Evolutionary conservation across 805 yeast genomes (phyloP).

Genomic region (Pichia ethanolica): DNA sequence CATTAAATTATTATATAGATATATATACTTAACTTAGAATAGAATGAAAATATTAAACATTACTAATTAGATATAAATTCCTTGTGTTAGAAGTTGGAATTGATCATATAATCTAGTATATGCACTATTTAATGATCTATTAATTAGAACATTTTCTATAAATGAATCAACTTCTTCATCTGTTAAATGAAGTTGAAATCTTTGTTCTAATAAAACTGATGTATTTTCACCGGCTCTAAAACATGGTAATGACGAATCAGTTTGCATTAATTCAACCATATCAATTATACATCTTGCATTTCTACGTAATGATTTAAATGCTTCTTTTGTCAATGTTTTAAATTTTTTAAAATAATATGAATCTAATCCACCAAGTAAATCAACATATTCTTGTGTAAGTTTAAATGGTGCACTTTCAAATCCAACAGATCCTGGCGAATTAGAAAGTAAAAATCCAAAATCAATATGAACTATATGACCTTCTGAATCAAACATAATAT

Average conservation of each 20-base stretch:
- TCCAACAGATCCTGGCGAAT: slow-evolving; percentile 95
- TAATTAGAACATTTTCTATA: slow-evolving; percentile 71
- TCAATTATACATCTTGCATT: slow-evolving; percentile 68
- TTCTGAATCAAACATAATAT: slow-evolving; percentile 91
- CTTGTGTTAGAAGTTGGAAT: slow-evolving; percentile 90
- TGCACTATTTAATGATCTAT: slow-evolving; percentile 76
- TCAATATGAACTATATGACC: slow-evolving; percentile 95
- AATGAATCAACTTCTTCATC: slow-evolving; percentile 69
- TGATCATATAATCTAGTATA: slow-evolving; percentile 93
- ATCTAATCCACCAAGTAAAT: slow-evolving; percentile 72
- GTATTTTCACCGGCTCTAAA: slow-evolving; percentile 85
- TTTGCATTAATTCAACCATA: slow-evolving; percentile 90
- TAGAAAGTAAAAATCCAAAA: slow-evolving; percentile 87
- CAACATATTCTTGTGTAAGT: slow-evolving; percentile 82
- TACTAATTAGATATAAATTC: slow-evolving; percentile 51
- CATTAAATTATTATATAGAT: too few relatives aligned
- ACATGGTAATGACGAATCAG: slow-evolving; percentile 85
- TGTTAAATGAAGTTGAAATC: slow-evolving; percentile 69
- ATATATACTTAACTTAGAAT: too few relatives aligned
- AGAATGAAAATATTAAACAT: neutral
- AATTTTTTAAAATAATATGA: slow-evolving; percentile 56
- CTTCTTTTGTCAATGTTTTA: slow-evolving; percentile 54
- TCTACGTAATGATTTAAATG: slow-evolving; percentile 67
- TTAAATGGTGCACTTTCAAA: slow-evolving; percentile 98
- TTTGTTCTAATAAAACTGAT: slow-evolving; percentile 65